These are phyloP conservation scores for Alternaria sp. DNA, from an alignment of 2,329 filamentous ascomycete species.

Conservation along the genomic window DNA sequence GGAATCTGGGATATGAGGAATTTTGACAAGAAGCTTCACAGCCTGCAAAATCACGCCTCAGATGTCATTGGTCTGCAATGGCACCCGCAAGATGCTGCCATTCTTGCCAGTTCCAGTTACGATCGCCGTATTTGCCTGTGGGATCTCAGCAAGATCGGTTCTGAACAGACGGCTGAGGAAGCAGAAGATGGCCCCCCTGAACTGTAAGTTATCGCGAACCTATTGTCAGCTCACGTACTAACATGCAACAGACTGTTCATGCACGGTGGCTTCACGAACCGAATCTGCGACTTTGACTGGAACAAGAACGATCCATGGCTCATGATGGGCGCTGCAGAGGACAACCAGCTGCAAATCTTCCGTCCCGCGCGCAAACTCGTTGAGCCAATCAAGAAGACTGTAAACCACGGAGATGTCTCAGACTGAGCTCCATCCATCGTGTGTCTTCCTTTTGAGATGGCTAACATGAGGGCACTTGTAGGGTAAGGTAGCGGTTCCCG, in stretches of 20 bases:
- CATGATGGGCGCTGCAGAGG: slow-evolving; percentile 92
- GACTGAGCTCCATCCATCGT: slow-evolving; percentile 34
- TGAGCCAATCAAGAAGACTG: slow-evolving; percentile 46
- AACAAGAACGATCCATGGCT: slow-evolving; percentile 97
- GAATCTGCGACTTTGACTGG: slow-evolving; percentile 97
- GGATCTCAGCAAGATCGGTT: slow-evolving; percentile 90
- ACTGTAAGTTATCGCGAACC: slow-evolving; percentile 68
- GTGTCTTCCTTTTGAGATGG: slow-evolving; percentile 3
- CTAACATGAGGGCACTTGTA: slow-evolving; percentile 1
- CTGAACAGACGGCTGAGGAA: slow-evolving; percentile 95
- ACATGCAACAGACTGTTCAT: slow-evolving; percentile 78
- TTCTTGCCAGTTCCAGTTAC: slow-evolving; percentile 90
- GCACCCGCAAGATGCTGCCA: slow-evolving; percentile 90
- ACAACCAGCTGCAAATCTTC: slow-evolving; percentile 94
- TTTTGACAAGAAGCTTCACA: slow-evolving; percentile 87
- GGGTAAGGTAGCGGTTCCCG: not conserved
- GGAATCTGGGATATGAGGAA: slow-evolving; percentile 96
- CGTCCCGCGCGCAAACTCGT: slow-evolving; percentile 51
- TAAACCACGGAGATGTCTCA: slow-evolving; percentile 51
- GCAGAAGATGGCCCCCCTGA: slow-evolving; percentile 94
- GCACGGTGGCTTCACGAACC: slow-evolving; percentile 98
- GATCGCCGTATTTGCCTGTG: slow-evolving; percentile 95
- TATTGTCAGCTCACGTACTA: slow-evolving; percentile 12
- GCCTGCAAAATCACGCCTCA: slow-evolving; percentile 86
- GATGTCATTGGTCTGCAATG: slow-evolving; percentile 91